These are phyloP conservation scores for Entonaema liquescens DNA, from an alignment of 495 filamentous ascomycete species.

Conservation along the genomic window DNA sequence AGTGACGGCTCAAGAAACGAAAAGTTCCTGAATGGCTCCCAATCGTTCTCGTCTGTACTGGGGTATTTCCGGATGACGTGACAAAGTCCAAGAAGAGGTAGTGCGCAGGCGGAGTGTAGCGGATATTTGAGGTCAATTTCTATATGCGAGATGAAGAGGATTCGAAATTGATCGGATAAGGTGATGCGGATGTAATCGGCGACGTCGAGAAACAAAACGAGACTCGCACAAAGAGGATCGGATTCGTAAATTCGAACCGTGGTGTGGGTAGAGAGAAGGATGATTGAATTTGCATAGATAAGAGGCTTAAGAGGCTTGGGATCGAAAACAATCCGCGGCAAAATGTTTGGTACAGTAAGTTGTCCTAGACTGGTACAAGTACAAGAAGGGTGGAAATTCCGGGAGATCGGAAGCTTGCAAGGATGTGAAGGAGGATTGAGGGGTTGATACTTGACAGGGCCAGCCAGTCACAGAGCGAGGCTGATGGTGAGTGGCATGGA, in stretches of 20 bases:
- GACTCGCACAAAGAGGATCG: conserved; percentile 10
- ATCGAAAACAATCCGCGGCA: conserved; percentile 45
- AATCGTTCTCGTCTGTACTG: conserved; percentile 3
- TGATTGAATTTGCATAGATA: conserved; percentile 20
- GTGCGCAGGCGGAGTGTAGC: conserved; percentile 19
- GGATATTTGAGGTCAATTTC: conserved; percentile 12
- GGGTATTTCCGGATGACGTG: conserved; percentile 31
- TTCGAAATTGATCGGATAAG: conserved; percentile 8
- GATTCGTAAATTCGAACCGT: conserved; percentile 15
- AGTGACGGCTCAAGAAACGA: conserved; percentile 1
- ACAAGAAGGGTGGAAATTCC: conserved; percentile 42
- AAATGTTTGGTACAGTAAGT: conserved; percentile 42
- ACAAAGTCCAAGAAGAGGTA: conserved; percentile 2
- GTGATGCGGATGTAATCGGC: conserved; percentile 1
- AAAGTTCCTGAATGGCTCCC: neutral
- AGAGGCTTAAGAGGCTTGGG: conserved; percentile 22
- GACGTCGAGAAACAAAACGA: neutral
- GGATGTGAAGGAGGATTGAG: conserved; percentile 40
- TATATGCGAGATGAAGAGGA: neutral
- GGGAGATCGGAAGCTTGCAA: conserved; percentile 48
- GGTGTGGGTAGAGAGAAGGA: conserved; percentile 21
- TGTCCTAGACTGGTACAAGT: conserved; percentile 32
- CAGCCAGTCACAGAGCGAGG: conserved; percentile 35
- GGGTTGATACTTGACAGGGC: conserved; percentile 39
- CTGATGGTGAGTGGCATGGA: conserved; percentile 27